These are phyloP conservation scores for Austroboletus novae-zelandiae DNA, from an alignment of 1,284 basidiomycete species.

Conservation along the genomic window DNA sequence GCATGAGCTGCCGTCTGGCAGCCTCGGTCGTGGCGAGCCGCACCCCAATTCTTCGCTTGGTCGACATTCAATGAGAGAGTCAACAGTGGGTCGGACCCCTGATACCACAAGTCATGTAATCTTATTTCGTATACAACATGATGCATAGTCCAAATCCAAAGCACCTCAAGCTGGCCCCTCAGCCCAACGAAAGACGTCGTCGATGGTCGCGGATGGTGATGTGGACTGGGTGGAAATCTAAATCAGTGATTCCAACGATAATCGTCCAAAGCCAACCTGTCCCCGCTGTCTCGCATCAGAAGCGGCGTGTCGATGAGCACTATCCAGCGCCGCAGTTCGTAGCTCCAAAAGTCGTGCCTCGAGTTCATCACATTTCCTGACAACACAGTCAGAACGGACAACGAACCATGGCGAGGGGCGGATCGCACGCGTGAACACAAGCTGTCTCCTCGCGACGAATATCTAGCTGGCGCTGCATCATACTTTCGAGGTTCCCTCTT, in stretches of 20 bases:
- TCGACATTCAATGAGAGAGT: conserved; percentile 49
- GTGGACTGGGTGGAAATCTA: conserved; percentile 9
- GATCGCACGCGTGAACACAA: conserved; percentile 57
- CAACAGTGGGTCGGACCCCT: conserved; percentile 14
- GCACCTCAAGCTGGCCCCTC: conserved; percentile 45
- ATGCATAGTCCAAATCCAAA: not conserved
- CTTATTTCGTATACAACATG: no score
- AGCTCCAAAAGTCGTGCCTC: conserved; percentile 58
- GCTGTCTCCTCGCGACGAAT: conserved; percentile 66
- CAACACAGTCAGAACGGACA: conserved; percentile 7
- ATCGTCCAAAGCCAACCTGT: conserved; percentile 12
- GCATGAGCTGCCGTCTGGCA: conserved; percentile 75
- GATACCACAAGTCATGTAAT: conserved; percentile 10
- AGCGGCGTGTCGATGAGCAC: not conserved
- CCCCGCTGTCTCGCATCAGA: conserved; percentile 7
- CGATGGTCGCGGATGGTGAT: conserved; percentile 21
- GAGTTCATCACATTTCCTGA: conserved; percentile 67
- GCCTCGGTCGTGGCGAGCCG: conserved; percentile 73
- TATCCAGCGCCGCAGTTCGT: conserved; percentile 31
- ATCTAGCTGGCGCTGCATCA: conserved; percentile 75
- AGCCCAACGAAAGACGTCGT: conserved; percentile 60
- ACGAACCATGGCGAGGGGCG: not conserved
- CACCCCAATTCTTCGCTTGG: conserved; percentile 69
- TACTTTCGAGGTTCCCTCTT: conserved; percentile 65
- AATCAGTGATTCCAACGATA: not conserved